Evolutionary conservation across 2,329 filamentous ascomycete genomes (phyloP), one percentile per base, ranked within the genome.

Genomic region (Colletotrichum sp.): DNA sequence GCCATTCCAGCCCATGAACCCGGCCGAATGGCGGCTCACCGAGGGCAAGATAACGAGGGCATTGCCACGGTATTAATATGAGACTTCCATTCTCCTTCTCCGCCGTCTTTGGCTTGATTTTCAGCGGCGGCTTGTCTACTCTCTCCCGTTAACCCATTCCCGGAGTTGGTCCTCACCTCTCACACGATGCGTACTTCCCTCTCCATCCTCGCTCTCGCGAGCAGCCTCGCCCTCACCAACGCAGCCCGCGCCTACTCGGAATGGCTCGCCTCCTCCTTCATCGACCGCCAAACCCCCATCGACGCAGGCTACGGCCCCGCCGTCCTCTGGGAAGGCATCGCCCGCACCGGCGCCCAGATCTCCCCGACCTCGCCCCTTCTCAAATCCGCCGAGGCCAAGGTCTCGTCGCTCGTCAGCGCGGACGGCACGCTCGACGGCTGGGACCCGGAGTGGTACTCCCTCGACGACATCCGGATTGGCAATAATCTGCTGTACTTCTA

Each of bases 401-500:
- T 76, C 7, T 76, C 73, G 12, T 76, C 73, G 24, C 69, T 76
- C 15, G 69, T 76, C 18, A 34, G 52, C 36, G 73, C 60, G 2
- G 81, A 89, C 52, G 90, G 90, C 9, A 87, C 86, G 5, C 82
- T 90, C 70, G 81, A 82, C 13, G 83, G 84, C 28, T 91, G 89
- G 85, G 84, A 88, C 68, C 81, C 85, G n/a, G 81, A 82, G 5
- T 87, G 85, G 80, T 89, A 90, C 82, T 89, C 88, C 3, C 84
- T 90, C 4, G 88, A 90, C 77, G 87, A 91, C 77, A 86, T 91
- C 75, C 88, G 89, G 12, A 85, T 91, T 32, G 90, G 89, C 13
- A 87, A 89, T 77, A 89, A 88, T 79, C 82, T 90, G 55, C 83
- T 91, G 4, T 88, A 85, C 78, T 86, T 89, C 83, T 88, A 89